phyloP scores from a whole-genome alignment of 2,329 filamentous ascomycete species.

The Aspergillus udagawae region DNA sequence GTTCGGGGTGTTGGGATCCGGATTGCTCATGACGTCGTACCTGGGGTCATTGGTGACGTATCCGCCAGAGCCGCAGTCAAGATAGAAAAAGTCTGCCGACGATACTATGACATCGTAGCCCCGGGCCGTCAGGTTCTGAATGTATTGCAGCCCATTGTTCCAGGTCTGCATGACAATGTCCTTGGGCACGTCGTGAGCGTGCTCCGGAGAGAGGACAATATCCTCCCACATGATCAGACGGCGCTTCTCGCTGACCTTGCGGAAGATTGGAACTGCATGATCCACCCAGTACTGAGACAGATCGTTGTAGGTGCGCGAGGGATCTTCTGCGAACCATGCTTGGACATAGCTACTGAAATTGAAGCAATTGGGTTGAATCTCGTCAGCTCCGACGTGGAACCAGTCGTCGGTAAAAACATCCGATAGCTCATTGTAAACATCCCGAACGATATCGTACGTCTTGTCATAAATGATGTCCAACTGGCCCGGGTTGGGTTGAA shows the following conservation, averaged over 20 bases:
- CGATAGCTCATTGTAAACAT: conserved; percentile 53
- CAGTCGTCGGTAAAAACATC: conserved; percentile 49
- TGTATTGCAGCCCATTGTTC: conserved; percentile 52
- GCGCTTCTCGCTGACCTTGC: conserved; percentile 39
- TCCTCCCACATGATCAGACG: conserved; percentile 59
- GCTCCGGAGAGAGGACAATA: conserved; percentile 43
- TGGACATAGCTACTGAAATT: conserved; percentile 51
- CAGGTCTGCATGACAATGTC: conserved; percentile 53
- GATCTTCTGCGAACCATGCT: conserved; percentile 49
- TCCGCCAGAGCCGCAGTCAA: conserved; percentile 55
- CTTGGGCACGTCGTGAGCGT: conserved; percentile 47
- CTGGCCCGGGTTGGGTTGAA: conserved; percentile 55
- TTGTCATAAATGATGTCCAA: conserved; percentile 54
- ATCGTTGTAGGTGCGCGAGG: conserved; percentile 49
- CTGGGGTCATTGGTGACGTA: conserved; percentile 53
- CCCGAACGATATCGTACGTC: conserved; percentile 52
- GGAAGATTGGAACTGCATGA: conserved; percentile 50
- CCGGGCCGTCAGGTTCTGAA: conserved; percentile 47
- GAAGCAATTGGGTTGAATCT: conserved; percentile 54
- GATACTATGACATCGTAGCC: conserved; percentile 57
- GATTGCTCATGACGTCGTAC: conserved; percentile 54
- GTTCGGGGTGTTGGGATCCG: conserved; percentile 41
- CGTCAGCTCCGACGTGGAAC: conserved; percentile 56
- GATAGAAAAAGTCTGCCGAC: conserved; percentile 53
- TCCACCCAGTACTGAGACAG: conserved; percentile 55